Conservation (phyloP, 345 rosid genomes). For the Capsella bursapastoris region DNA sequence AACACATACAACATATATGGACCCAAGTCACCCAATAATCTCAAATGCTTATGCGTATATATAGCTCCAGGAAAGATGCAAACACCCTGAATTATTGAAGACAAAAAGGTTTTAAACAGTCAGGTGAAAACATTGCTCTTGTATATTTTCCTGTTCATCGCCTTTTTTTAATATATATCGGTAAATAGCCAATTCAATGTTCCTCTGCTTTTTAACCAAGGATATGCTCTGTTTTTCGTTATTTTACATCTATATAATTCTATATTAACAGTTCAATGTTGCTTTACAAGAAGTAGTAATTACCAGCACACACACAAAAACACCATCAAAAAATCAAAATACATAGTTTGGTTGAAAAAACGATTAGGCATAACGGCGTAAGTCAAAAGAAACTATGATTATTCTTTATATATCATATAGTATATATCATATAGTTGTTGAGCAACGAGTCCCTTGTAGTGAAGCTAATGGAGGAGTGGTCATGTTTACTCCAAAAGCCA, state of each 20-base stretch:
- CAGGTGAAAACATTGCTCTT: slow-evolving; percentile 25
- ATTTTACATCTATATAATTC: slow-evolving; percentile 11
- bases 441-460: slow-evolving; percentile 69
- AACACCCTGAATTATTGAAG: slow-evolving; percentile 25
- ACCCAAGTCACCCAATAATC: slow-evolving; percentile 14
- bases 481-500: slow-evolving; percentile 58
- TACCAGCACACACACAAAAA: slow-evolving; percentile 13
- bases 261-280: slow-evolving; percentile 17
- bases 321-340: slow-evolving; percentile 16
- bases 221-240: slow-evolving; percentile 33
- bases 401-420: neutral
- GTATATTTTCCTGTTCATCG: neutral
- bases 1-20: slow-evolving; percentile 34
- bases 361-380: neutral
- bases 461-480: slow-evolving; percentile 56
- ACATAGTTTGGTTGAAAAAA: neutral
- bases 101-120: neutral
- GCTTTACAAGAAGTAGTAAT: slow-evolving; percentile 35
- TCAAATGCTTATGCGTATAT: slow-evolving; percentile 28
- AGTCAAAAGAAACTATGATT: slow-evolving; percentile 25
- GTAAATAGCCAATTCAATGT: neutral
- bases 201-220: slow-evolving; percentile 1
- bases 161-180: neutral
- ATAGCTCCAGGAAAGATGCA: slow-evolving; percentile 14
- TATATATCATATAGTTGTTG: slow-evolving; percentile 64